Conservation (phyloP, 2,329 filamentous ascomycete genomes). For the Blastomyces silverae region DNA sequence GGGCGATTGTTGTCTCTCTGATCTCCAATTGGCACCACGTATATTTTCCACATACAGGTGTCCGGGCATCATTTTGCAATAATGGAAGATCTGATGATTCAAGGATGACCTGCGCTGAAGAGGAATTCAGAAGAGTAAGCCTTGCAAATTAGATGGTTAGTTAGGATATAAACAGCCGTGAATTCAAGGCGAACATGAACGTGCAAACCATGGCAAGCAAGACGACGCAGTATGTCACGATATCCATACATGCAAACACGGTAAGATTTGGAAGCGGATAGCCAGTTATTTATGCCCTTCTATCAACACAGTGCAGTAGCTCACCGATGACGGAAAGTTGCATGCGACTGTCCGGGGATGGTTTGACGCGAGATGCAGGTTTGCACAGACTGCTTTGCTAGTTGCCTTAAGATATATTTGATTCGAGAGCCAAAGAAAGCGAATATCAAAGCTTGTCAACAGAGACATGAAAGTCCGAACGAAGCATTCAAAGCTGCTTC, state of each 20-base stretch:
- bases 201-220: neutral
- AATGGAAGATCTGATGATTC: neutral
- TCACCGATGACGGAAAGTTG: neutral
- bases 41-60: neutral
- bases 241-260: neutral
- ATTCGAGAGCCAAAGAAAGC: too few species aligned
- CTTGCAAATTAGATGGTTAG: too few species aligned
- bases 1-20: neutral
- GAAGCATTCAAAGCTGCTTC: too few species aligned
- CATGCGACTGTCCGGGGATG: neutral
- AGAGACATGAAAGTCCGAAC: too few species aligned
- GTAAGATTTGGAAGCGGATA: neutral
- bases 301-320: neutral
- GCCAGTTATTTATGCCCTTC: neutral
- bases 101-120: too few species aligned
- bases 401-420: too few species aligned
- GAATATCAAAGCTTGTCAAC: too few species aligned
- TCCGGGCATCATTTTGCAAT: neutral
- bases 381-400: too few species aligned
- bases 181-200: neutral
- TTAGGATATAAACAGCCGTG: too few species aligned
- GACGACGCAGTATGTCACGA: neutral
- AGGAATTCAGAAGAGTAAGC: too few species aligned
- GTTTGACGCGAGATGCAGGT: neutral
- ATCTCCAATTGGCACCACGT: constrained; percentile 2